Base-by-base conservation (phyloP, 176 grass and related monocot species). In the Poa pratensis region DNA sequence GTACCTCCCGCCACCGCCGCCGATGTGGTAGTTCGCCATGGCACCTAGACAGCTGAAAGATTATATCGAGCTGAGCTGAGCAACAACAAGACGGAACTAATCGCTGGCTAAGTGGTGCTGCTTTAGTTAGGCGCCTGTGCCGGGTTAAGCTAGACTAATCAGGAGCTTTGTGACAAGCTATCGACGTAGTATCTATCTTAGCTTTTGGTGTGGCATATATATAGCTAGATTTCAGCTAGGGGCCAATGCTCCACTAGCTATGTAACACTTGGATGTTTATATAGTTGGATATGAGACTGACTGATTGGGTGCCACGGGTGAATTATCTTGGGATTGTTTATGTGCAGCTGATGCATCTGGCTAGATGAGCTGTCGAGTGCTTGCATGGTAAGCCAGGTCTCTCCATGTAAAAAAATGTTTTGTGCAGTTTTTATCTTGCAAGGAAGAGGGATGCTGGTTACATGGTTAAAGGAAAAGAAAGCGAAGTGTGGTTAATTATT, bases 21-120 rank as follows among this genome's bases (percentile, higher is more conserved):
- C 13, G 13, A 13, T 11, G 49, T 82, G 79, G 88, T 87, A 83
- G 75, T 90, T 87, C 58, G 80, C 80, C 80, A 84, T 77, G 82
- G 73, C 6, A 43, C 42, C 42, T 43, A 43, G 42, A 9, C 10
- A 43, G 42, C 42, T 43, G 42, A 43, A 43, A 43, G 42, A 43
- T 43, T 9, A 43, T 43, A 43, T 43, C 42, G 42, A 43, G 7
- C 42, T 43, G 42, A 43, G 42, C 42, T 43, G 42, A 43, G 42
- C 0, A 43, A 43, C 42, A 43, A 43, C 8, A 69, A 5, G 65
- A 69, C 5, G 1, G 1, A 40, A 42, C 67, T 22, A 40, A 48
- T 48, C 10, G 45, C 45, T 48, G 45, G 10, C 23, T 26, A 61
- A 51, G 26, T 32, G 72, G 46, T 52, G 46, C 0, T 75, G 26